Percentiles rank a stretch among this genome's conserved stretches.
Evolutionary conservation across 495 filamentous ascomycete genomes (phyloP).

Genomic region (Hypoxylon subgilvum): DNA sequence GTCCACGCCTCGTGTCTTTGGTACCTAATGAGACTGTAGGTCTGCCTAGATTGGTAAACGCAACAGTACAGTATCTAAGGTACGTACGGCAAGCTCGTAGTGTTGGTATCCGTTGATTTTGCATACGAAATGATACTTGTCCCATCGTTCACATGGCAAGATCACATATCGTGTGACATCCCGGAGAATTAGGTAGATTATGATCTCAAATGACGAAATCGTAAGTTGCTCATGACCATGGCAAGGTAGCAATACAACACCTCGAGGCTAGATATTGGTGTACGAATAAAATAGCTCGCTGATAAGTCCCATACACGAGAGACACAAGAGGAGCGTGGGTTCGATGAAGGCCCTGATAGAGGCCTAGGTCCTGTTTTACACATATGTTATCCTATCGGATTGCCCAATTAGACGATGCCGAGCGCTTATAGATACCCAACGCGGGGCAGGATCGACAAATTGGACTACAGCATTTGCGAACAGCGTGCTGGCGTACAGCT

Average conservation of each 20-base stretch:
- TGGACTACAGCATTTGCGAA: conserved; percentile 15
- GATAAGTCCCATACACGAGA: background rate
- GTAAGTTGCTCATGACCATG: conserved; percentile 7
- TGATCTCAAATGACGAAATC: conserved; percentile 26
- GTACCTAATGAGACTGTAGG: background rate
- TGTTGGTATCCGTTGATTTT: background rate
- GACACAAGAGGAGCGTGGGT: conserved; percentile 2
- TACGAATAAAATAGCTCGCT: conserved; percentile 12
- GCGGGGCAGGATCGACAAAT: conserved; percentile 36
- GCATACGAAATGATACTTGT: background rate
- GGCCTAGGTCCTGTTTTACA: conserved; percentile 12
- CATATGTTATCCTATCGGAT: conserved; percentile 9
- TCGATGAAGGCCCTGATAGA: conserved; percentile 2
- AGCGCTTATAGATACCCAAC: conserved; percentile 38
- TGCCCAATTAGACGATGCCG: conserved; percentile 37
- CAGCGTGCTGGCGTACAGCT: conserved; percentile 5
- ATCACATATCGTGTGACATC: conserved; percentile 8
- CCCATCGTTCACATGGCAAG: conserved; percentile 2
- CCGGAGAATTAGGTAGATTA: conserved; percentile 3
- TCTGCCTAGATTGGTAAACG: too few species aligned
- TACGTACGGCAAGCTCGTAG: background rate
- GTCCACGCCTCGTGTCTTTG: background rate
- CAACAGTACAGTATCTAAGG: background rate
- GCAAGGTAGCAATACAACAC: conserved; percentile 14
- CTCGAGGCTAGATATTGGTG: conserved; percentile 10